Evolutionary conservation across 768 basidiomycete genomes (phyloP).

Genomic region (Tremella mesenterica): DNA sequence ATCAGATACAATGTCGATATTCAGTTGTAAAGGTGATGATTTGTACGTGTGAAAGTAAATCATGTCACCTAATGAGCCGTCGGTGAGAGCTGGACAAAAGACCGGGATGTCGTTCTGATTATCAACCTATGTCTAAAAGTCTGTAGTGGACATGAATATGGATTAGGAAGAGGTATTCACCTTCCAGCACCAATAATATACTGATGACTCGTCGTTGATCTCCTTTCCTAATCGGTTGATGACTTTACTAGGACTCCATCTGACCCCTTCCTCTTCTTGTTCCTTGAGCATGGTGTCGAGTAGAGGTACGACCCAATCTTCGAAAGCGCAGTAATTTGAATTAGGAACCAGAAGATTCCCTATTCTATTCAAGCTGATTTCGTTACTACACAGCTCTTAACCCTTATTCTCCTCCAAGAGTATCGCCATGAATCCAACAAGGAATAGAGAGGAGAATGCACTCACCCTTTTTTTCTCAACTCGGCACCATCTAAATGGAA

Average conservation of each 20-base stretch:
- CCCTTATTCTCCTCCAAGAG: neutral
- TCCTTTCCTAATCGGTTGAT: slow-evolving; percentile 91
- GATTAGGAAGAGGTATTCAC: slow-evolving; percentile 50
- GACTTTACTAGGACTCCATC: slow-evolving; percentile 92
- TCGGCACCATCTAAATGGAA: slow-evolving; percentile 86
- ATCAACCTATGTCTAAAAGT: neutral
- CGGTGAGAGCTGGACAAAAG: slow-evolving; percentile 95
- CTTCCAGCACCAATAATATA: slow-evolving; percentile 99
- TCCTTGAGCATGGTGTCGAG: slow-evolving; percentile 82
- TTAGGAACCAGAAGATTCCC: slow-evolving; percentile 95
- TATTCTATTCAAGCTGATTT: slow-evolving; percentile 71
- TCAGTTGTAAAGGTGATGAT: slow-evolving; percentile 58
- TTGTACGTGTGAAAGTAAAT: slow-evolving; percentile 97
- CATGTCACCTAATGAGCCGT: slow-evolving; percentile 98
- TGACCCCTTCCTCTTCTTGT: slow-evolving; percentile 50
- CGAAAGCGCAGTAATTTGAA: slow-evolving; percentile 98
- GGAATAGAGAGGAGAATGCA: neutral
- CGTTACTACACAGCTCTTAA: neutral
- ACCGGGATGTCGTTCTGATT: slow-evolving; percentile 92
- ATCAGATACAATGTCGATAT: slow-evolving; percentile 89
- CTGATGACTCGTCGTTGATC: slow-evolving; percentile 91
- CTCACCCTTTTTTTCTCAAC: slow-evolving; percentile 63
- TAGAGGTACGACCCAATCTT: slow-evolving; percentile 97
- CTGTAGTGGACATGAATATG: neutral
- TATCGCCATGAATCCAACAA: neutral